Base-by-base conservation (phyloP, 2,329 filamentous ascomycete genomes). In the Fusarium guadeloupense region DNA sequence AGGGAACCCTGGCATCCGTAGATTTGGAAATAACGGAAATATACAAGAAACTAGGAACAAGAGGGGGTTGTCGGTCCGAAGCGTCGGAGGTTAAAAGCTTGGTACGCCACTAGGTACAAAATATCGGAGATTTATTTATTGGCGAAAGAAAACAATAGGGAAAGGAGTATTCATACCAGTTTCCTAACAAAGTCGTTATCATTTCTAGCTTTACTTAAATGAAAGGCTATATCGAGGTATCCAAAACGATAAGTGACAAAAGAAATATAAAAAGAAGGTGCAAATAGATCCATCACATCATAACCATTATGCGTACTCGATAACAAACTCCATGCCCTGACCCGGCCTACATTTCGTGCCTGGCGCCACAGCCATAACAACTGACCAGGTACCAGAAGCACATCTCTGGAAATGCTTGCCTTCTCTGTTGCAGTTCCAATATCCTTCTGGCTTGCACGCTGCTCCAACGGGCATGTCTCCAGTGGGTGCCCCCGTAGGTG, bases 351-450 rank as follows among this genome's bases (percentile, higher is more conserved):
- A 88, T 30, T 73, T 72, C 9, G 82, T 86, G 33, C 85, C 85
- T 0, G 76, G 63, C 2, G 85, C 80, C 76, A 88, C 78, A 30
- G 72, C 62, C 56, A 82, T 77, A 16, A 75, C 57, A 3, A 62
- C 68, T 6, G 81, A 80, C 85, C 85, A 88, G 35, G 72, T 64
- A 8, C 85, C 85, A 13, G 78, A 81, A 9, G 83, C 85, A 60
- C 86, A 88, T 50, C 84, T 83, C 73, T 88, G 85, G 77, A 86
- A 88, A 2, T 44, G 28, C 1, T 30, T 37, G 7, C 62, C 62
- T 6, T 47, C 28, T 12, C 19, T 66, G 34, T 59, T 30, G 10
- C 62, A 65, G 48, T 63, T 65, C 62, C 62, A 65, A 17, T 66
- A 66, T 1, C 62, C 62, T 5, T 65, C 43, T 76, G 77, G 28